Percentiles rank a stretch among this genome's conserved stretches.
Evolutionary conservation across 139 green algal species (phyloP).

Genomic region (Tetraselmis striata): DNA sequence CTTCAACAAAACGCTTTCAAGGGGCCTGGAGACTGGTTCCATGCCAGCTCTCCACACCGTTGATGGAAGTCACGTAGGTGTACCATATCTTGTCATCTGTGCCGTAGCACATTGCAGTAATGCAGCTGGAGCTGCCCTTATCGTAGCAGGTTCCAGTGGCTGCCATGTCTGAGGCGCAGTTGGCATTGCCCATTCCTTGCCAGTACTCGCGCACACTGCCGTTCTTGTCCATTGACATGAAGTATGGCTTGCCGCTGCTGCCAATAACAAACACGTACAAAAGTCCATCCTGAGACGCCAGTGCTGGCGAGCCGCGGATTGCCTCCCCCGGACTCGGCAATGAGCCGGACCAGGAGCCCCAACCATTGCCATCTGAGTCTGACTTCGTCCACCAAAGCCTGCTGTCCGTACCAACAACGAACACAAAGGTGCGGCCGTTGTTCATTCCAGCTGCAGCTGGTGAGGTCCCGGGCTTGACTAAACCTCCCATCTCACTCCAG

Average conservation of each 20-base stretch:
- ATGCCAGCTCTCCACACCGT: neutral
- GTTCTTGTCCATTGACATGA: neutral
- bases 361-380: neutral
- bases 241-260: neutral
- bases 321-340: neutral
- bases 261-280: neutral
- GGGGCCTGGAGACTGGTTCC: neutral
- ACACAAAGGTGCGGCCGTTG: neutral
- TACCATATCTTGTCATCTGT: neutral
- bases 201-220: neutral
- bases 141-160: neutral
- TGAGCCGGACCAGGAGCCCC: neutral
- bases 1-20: too few species aligned
- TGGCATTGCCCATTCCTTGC: neutral
- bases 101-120: neutral
- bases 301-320: neutral
- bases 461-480: neutral
- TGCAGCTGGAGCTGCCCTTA: neutral
- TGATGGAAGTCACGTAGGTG: neutral
- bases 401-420: neutral
- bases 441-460: neutral
- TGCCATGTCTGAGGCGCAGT: neutral
- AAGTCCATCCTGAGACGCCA: neutral
- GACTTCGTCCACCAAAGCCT: neutral
- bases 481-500: neutral